A percentile compares a stretch with the other conserved stretches of the same genome.
These are phyloP conservation scores for Mycena belliarum DNA, from an alignment of 768 basidiomycete genomes.

Conservation along the genomic window DNA sequence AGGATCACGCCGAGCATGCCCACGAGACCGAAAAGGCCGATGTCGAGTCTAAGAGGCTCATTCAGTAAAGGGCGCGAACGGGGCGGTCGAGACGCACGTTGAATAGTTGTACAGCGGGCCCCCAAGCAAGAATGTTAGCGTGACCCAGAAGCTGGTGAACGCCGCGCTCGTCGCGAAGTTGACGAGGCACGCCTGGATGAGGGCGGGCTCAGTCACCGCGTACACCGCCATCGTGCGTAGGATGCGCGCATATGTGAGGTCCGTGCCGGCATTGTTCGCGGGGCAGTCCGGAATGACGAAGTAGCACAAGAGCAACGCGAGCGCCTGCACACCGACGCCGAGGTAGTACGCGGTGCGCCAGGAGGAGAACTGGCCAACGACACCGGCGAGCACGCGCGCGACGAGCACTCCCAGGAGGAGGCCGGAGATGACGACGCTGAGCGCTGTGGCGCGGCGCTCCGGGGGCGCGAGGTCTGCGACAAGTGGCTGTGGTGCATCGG, in stretches of 20 bases:
- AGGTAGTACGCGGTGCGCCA: slow-evolving; percentile 81
- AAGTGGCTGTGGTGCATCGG: slow-evolving; percentile 42
- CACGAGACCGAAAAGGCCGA: slow-evolving; percentile 77
- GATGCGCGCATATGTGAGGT: slow-evolving; percentile 67
- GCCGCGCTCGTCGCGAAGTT: slow-evolving; percentile 63
- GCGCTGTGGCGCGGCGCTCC: slow-evolving; percentile 67
- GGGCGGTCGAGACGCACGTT: slow-evolving; percentile 44
- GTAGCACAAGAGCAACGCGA: slow-evolving; percentile 62
- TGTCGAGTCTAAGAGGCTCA: slow-evolving; percentile 39
- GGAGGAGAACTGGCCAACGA: slow-evolving; percentile 68
- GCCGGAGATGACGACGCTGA: slow-evolving; percentile 71
- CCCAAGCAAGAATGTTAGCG: slow-evolving; percentile 79
- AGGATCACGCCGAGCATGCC: slow-evolving; percentile 71
- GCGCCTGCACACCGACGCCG: slow-evolving; percentile 65
- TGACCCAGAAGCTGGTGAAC: slow-evolving; percentile 67
- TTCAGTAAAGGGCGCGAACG: too few species aligned
- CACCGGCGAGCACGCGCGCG: slow-evolving; percentile 72
- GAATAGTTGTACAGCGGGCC: slow-evolving; percentile 76
- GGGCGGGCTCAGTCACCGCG: slow-evolving; percentile 72
- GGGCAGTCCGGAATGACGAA: slow-evolving; percentile 81
- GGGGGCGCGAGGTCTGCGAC: slow-evolving; percentile 83
- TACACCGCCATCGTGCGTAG: slow-evolving; percentile 78
- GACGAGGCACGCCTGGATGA: slow-evolving; percentile 69
- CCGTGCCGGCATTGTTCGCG: slow-evolving; percentile 54
- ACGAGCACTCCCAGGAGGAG: slow-evolving; percentile 73